Conservation (phyloP, 1,284 basidiomycete genomes). For the Termitomyces sp. region DNA sequence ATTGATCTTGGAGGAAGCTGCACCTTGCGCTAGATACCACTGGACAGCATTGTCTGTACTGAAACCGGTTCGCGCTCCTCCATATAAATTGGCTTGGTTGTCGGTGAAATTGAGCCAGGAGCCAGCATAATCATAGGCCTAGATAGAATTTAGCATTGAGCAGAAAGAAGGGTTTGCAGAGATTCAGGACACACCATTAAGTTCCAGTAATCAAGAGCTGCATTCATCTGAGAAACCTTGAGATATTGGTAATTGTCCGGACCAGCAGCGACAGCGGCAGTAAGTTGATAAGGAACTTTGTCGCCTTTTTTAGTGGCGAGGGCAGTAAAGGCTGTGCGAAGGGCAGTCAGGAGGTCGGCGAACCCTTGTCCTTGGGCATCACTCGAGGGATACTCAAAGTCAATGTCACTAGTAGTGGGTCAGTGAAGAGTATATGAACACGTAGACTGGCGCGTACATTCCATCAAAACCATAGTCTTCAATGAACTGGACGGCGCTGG, state of each 20-base stretch:
- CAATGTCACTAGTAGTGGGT: constrained; percentile 48
- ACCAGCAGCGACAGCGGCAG: constrained; percentile 62
- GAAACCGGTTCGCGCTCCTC: constrained; percentile 52
- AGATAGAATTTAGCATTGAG: not conserved
- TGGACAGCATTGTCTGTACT: constrained; percentile 71
- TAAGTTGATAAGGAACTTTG: constrained; percentile 50
- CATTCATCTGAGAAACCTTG: constrained; percentile 69
- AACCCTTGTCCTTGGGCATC: constrained; percentile 52
- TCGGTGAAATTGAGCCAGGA: constrained; percentile 64
- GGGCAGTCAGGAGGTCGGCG: constrained; percentile 49
- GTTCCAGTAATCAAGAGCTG: constrained; percentile 81
- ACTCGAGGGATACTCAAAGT: constrained; percentile 61
- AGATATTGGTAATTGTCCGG: constrained; percentile 62
- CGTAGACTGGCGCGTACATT: constrained; percentile 38
- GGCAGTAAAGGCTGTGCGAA: constrained; percentile 51
- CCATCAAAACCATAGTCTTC: constrained; percentile 90
- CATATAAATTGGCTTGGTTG: constrained; percentile 83
- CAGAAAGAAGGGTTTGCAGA: not conserved
- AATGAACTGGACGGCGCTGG: constrained; percentile 65
- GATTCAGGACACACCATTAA: constrained; percentile 64
- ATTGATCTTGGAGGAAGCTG: constrained; percentile 68
- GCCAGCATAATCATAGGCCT: constrained; percentile 78
- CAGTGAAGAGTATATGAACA: not conserved
- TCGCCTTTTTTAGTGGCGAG: constrained; percentile 56
- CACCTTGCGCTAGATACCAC: constrained; percentile 64